Conservation (phyloP, 345 rosid species). For the Punica granatum region DNA sequence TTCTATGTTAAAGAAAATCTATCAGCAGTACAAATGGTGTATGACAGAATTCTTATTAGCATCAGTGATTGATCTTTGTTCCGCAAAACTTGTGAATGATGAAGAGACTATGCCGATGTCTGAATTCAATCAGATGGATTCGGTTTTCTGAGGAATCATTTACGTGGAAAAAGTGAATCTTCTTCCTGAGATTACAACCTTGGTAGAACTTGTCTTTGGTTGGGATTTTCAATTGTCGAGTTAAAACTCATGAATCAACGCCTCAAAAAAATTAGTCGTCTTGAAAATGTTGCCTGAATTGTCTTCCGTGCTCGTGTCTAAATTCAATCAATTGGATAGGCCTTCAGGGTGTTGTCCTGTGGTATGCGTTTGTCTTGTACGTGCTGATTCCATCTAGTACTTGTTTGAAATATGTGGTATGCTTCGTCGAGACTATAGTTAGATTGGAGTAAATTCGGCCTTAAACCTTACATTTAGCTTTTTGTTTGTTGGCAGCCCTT, state of each 20-base stretch:
- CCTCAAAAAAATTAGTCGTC: no score
- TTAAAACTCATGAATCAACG: neutral
- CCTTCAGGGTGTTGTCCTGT: no score
- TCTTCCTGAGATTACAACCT: neutral
- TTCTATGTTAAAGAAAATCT: neutral
- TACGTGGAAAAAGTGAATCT: neutral
- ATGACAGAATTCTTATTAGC: neutral
- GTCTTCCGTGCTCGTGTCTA: no score
- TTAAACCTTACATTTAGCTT: neutral
- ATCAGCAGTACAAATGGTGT: neutral
- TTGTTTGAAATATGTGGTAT: neutral
- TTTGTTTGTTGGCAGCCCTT: constrained; percentile 51
- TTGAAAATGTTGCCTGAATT: no score
- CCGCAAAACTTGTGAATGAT: neutral
- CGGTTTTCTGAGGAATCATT: neutral
- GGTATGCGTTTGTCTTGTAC: no score
- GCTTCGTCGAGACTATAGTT: neutral
- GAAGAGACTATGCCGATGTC: neutral
- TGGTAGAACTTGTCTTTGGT: neutral
- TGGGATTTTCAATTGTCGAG: neutral
- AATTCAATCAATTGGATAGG: no score
- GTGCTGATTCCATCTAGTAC: neutral
- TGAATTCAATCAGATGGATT: neutral
- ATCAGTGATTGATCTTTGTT: neutral
- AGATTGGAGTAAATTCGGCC: neutral